phyloP scores from a whole-genome alignment of 2,329 filamentous ascomycete genomes.

The Fusarium brachygibbosum region DNA sequence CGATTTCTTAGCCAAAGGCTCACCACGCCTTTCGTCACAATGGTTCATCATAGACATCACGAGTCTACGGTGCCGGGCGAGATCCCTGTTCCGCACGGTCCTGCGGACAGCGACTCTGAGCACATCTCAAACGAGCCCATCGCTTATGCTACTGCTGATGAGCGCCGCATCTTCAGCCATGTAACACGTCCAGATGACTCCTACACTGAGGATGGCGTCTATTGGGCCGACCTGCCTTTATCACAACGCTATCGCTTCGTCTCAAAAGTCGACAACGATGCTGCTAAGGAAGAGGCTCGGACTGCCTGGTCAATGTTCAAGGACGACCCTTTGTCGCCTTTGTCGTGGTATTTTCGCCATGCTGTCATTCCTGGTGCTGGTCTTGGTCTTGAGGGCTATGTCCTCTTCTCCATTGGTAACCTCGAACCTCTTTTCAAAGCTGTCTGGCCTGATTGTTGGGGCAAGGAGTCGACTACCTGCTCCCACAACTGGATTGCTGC shows the following conservation, averaged over 20 bases:
- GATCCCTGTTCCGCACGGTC: slow-evolving; percentile 68
- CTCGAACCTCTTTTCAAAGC: slow-evolving; percentile 83
- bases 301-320: slow-evolving; percentile 85
- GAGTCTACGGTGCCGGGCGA: slow-evolving; percentile 60
- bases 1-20: slow-evolving; percentile 8
- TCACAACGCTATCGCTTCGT: slow-evolving; percentile 81
- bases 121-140: slow-evolving; percentile 59
- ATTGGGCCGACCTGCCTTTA: slow-evolving; percentile 91
- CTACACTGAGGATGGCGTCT: slow-evolving; percentile 84
- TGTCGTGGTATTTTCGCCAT: slow-evolving; percentile 90
- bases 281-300: slow-evolving; percentile 75
- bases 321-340: slow-evolving; percentile 83
- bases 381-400: slow-evolving; percentile 93
- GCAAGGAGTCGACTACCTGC: slow-evolving; percentile 71
- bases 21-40: slow-evolving; percentile 24
- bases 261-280: slow-evolving; percentile 76
- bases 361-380: slow-evolving; percentile 94
- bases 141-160: slow-evolving; percentile 60
- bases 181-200: slow-evolving; percentile 90
- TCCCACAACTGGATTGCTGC: slow-evolving; percentile 83
- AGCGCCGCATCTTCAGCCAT: slow-evolving; percentile 77
- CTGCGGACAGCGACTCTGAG: slow-evolving; percentile 61
- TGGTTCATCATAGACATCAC: slow-evolving; percentile 48
- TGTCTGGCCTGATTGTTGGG: slow-evolving; percentile 86
- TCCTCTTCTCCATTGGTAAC: slow-evolving; percentile 97